Evolutionary conservation across 345 rosid genomes (phyloP).

Genomic region (Gossypium turneri): DNA sequence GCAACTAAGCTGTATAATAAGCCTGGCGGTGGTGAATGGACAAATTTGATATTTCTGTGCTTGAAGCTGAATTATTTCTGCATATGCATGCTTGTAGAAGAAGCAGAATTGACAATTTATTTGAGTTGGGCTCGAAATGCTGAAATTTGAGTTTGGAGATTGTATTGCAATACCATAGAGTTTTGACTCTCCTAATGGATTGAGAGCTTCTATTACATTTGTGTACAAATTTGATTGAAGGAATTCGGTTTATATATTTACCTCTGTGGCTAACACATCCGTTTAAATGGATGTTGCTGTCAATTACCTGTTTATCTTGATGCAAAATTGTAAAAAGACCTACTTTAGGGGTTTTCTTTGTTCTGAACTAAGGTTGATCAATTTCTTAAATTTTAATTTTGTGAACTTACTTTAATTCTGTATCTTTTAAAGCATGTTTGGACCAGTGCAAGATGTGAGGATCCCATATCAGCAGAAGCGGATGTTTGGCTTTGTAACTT

Average conservation of each 20-base stretch:
- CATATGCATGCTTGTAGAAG: not conserved
- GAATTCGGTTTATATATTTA: not conserved
- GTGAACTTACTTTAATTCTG: conserved; percentile 10
- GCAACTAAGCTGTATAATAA: not conserved
- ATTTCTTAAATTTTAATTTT: not conserved
- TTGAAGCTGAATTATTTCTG: not conserved
- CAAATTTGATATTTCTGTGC: not conserved
- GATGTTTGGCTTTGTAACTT: conserved; percentile 98
- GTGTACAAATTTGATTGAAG: not conserved
- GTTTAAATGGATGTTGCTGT: not conserved
- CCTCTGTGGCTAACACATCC: not conserved
- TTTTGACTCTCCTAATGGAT: not conserved
- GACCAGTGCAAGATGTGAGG: conserved; percentile 97
- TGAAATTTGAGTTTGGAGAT: not conserved
- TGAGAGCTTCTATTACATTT: not conserved
- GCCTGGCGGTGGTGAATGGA: not conserved
- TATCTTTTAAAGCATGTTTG: conserved; percentile 55
- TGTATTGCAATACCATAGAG: not conserved
- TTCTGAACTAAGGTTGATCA: not conserved
- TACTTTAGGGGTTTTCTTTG: not conserved
- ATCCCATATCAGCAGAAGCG: conserved; percentile 98
- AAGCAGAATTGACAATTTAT: not conserved
- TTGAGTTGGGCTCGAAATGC: not conserved
- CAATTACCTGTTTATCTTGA: not conserved
- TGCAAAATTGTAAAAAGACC: not conserved